These are phyloP conservation scores for Biancaea sappan DNA, from an alignment of 306 rosid species.

Conservation along the genomic window DNA sequence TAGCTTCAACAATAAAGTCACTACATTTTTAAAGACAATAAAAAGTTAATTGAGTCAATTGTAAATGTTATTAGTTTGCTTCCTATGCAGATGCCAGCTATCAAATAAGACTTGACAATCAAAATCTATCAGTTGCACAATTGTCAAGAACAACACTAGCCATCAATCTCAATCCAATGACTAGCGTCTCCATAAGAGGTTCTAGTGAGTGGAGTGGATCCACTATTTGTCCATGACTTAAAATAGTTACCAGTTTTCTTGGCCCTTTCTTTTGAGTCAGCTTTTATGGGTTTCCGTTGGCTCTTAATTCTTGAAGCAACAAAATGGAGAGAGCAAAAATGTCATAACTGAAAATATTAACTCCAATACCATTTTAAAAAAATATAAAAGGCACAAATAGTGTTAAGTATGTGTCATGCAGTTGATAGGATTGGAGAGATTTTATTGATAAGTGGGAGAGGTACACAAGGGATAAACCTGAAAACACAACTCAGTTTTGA, in stretches of 20 bases:
- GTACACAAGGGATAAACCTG: slow-evolving; percentile 40
- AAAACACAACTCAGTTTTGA: slow-evolving; percentile 43
- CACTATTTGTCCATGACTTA: not conserved
- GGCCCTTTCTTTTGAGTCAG: not conserved
- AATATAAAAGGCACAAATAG: not conserved
- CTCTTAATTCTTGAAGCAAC: not conserved
- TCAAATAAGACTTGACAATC: no score
- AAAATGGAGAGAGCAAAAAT: not conserved
- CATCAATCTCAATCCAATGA: no score
- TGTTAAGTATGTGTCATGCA: not conserved
- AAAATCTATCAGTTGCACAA: no score
- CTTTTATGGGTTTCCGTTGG: not conserved
- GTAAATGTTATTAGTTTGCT: no score
- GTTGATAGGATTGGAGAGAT: slow-evolving; percentile 28
- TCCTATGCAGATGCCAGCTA: no score
- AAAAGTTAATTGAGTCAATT: no score
- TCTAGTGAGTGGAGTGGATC: no score
- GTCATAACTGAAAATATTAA: not conserved
- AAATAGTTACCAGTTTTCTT: not conserved
- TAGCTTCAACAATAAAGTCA: no score
- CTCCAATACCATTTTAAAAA: not conserved
- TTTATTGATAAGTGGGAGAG: slow-evolving; percentile 43
- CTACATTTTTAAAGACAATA: no score
- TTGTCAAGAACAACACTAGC: no score
- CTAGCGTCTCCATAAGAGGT: no score